These are phyloP conservation scores for Malus fusca DNA, from an alignment of 306 rosid genomes.

Conservation along the genomic window DNA sequence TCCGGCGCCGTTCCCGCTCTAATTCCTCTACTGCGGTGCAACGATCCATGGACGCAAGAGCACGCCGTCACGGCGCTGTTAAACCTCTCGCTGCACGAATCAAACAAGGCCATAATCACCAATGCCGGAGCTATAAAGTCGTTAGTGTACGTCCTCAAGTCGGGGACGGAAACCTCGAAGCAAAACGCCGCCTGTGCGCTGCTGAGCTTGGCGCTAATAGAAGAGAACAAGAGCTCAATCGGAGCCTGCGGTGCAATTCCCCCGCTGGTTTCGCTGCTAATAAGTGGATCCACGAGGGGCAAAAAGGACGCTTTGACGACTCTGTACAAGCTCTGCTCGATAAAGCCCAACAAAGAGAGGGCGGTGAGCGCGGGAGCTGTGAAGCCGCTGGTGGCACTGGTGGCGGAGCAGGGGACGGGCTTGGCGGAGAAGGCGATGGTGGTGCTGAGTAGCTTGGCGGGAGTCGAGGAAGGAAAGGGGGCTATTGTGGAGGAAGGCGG, in stretches of 20 bases:
- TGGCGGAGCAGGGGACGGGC: conserved; percentile 81
- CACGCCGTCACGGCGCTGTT: conserved; percentile 84
- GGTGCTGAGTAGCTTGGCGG: conserved; percentile 71
- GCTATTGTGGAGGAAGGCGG: conserved; percentile 89
- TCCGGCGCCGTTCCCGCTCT: conserved; percentile 85
- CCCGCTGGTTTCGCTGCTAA: conserved; percentile 61
- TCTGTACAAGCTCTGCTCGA: conserved; percentile 77
- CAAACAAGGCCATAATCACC: conserved; percentile 59
- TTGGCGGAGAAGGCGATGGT: conserved; percentile 97
- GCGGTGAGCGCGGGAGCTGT: conserved; percentile 83
- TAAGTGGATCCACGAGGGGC: conserved; percentile 70
- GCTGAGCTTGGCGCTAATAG: conserved; percentile 68
- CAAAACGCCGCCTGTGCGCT: conserved; percentile 97
- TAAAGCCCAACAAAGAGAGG: conserved; percentile 74
- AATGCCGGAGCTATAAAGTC: conserved; percentile 83
- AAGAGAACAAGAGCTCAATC: conserved; percentile 76
- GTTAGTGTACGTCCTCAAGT: conserved; percentile 74
- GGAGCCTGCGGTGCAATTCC: conserved; percentile 93
- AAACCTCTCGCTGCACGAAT: conserved; percentile 77
- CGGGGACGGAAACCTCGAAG: conserved; percentile 85
- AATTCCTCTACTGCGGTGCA: conserved; percentile 85
- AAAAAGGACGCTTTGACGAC: conserved; percentile 88
- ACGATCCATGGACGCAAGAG: conserved; percentile 93
- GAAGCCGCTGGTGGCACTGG: conserved; percentile 78
- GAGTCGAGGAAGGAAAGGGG: conserved; percentile 61